Conservation (phyloP, 305 asterid species). For the Fraxinus sp. region DNA sequence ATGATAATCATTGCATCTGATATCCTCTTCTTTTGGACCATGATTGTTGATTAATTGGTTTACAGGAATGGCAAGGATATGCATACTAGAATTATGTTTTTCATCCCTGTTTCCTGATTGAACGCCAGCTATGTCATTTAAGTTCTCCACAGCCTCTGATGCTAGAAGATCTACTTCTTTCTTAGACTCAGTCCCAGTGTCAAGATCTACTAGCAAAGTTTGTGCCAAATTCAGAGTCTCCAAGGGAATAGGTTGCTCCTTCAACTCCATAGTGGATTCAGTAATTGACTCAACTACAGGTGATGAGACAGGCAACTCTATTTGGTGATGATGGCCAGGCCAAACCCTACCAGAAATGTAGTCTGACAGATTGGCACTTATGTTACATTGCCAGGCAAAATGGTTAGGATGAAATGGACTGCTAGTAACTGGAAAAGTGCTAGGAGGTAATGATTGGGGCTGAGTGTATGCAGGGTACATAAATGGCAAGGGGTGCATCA, state of each 20-base stretch:
- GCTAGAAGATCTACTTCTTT: conserved; percentile 55
- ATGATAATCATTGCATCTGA: conserved; percentile 31
- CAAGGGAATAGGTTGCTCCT: conserved; percentile 43
- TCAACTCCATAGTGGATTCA: conserved; percentile 42
- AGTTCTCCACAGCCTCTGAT: conserved; percentile 56
- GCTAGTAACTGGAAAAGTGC: conserved; percentile 59
- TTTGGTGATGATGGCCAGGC: conserved; percentile 74
- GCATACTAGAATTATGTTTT: conserved; percentile 35
- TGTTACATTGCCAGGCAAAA: conserved; percentile 78
- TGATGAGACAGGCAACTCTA: conserved; percentile 64
- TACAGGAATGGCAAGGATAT: conserved; percentile 38
- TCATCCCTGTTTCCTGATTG: conserved; percentile 41
- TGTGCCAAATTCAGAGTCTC: conserved; percentile 57
- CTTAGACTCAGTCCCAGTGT: conserved; percentile 53
- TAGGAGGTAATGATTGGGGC: conserved; percentile 64
- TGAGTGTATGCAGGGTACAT: conserved; percentile 83
- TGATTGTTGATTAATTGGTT: conserved; percentile 35
- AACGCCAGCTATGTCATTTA: conserved; percentile 39
- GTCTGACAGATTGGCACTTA: conserved; percentile 56
- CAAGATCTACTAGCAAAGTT: conserved; percentile 57
- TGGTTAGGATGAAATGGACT: conserved; percentile 71
- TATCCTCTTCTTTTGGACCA: conserved; percentile 45
- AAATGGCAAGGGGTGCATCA: conserved; percentile 81
- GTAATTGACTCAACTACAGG: conserved; percentile 58
- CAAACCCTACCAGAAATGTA: conserved; percentile 67